Conservation (phyloP, 2,329 filamentous ascomycete genomes). For the Monilinia vaccinii-corymbosi region DNA sequence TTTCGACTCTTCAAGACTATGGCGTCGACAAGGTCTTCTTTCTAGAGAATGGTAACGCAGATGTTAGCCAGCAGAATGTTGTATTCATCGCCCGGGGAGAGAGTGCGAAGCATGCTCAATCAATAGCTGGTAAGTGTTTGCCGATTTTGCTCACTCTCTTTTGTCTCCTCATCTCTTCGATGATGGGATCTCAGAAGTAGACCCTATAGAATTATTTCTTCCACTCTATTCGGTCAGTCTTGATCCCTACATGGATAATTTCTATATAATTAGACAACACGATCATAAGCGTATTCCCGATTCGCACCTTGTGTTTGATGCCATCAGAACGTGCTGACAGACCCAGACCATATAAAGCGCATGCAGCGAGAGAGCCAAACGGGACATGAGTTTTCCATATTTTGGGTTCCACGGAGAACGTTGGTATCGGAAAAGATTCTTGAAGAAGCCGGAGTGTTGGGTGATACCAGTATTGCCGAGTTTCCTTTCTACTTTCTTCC, state of each 20-base stretch:
- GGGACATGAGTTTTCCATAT: constrained; percentile 92
- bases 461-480: constrained; percentile 83
- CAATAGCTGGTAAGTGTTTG: constrained; percentile 66
- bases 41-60: constrained; percentile 89
- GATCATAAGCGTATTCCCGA: constrained; percentile 34
- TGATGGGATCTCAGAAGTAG: constrained; percentile 50
- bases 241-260: constrained; percentile 41
- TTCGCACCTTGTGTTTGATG: constrained; percentile 31
- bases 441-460: constrained; percentile 86
- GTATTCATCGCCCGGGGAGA: constrained; percentile 90
- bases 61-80: constrained; percentile 89
- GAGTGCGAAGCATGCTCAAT: constrained; percentile 71
- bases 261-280: constrained; percentile 25
- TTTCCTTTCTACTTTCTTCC: constrained; percentile 86
- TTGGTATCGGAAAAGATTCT: constrained; percentile 84
- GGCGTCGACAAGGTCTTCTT: constrained; percentile 97
- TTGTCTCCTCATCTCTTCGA: not conserved
- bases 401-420: constrained; percentile 90
- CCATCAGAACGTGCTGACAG: constrained; percentile 53
- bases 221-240: constrained; percentile 49
- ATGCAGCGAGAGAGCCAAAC: constrained; percentile 80
- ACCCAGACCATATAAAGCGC: constrained; percentile 78
- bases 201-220: constrained; percentile 42
- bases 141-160: constrained; percentile 15
- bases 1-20: constrained; percentile 91